Evolutionary conservation across 257 asterid genomes (phyloP).

Genomic region (Solanum microdontum): DNA sequence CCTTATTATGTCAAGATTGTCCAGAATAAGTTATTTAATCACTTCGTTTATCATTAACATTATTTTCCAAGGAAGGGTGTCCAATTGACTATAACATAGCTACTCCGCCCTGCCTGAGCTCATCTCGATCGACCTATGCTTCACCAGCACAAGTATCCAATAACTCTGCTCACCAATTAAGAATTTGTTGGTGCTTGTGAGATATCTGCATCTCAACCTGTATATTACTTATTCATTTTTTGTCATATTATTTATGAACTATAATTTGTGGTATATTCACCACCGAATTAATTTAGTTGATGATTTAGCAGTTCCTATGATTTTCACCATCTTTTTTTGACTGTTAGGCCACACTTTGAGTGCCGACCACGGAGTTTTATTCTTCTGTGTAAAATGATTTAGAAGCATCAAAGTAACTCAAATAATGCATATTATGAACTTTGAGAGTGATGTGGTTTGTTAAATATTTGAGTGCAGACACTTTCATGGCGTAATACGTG

Average conservation of each 20-base stretch:
- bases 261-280: neutral
- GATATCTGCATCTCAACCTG: neutral
- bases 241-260: too few species aligned
- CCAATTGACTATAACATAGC: neutral
- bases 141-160: neutral
- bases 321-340: neutral
- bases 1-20: neutral
- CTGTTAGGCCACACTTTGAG: neutral
- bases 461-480: slow-evolving; percentile 2
- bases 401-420: neutral
- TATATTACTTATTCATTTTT: neutral
- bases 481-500: slow-evolving; percentile 23
- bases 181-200: neutral
- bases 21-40: too few species aligned
- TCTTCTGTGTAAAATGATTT: neutral
- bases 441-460: neutral
- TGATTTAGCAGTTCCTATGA: neutral
- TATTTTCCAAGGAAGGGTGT: neutral
- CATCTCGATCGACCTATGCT: neutral
- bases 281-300: neutral
- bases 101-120: neutral
- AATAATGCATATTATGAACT: neutral
- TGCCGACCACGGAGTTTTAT: neutral
- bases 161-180: neutral
- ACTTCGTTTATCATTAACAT: neutral